Conservation (phyloP, 1,284 basidiomycete species). For the Malassezia slooffiae region DNA sequence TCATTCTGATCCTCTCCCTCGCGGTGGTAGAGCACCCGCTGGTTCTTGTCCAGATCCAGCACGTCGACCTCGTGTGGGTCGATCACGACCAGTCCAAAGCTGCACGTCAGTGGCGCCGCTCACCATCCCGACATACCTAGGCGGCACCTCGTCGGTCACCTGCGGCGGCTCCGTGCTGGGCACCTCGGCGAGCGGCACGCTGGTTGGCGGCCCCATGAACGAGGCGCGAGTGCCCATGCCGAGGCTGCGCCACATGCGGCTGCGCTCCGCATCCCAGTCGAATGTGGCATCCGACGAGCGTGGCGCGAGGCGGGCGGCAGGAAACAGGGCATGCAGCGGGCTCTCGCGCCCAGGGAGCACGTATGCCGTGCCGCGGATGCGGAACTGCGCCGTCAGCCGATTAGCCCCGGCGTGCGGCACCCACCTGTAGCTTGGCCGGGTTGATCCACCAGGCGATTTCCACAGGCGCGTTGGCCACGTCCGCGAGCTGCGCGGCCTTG, state of each 20-base stretch:
- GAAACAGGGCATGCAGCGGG: not conserved
- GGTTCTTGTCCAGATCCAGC: not conserved
- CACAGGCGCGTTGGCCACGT: not conserved
- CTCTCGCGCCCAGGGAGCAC: not conserved
- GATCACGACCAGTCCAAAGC: conserved; percentile 11
- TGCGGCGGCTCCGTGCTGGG: not conserved
- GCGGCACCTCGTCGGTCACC: not conserved
- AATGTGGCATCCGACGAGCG: not conserved
- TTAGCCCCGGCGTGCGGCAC: not conserved
- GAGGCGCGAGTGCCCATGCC: not conserved
- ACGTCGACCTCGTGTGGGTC: conserved; percentile 9
- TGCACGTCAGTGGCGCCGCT: not conserved
- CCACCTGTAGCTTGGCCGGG: conserved; percentile 3
- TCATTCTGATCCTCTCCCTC: not conserved
- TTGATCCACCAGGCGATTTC: conserved; percentile 12
- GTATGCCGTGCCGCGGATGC: conserved; percentile 7
- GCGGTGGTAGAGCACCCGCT: conserved; percentile 1
- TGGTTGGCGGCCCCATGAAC: conserved; percentile 7
- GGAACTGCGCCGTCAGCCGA: conserved; percentile 3
- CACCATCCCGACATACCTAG: conserved; percentile 1
- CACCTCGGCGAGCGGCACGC: not conserved
- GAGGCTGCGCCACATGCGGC: conserved; percentile 2
- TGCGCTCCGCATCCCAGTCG: conserved; percentile 6
- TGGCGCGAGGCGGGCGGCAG: not conserved
- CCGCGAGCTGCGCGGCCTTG: conserved; percentile 3